Base-by-base conservation (phyloP, 1,284 basidiomycete genomes). In the Coniophora puteana region DNA sequence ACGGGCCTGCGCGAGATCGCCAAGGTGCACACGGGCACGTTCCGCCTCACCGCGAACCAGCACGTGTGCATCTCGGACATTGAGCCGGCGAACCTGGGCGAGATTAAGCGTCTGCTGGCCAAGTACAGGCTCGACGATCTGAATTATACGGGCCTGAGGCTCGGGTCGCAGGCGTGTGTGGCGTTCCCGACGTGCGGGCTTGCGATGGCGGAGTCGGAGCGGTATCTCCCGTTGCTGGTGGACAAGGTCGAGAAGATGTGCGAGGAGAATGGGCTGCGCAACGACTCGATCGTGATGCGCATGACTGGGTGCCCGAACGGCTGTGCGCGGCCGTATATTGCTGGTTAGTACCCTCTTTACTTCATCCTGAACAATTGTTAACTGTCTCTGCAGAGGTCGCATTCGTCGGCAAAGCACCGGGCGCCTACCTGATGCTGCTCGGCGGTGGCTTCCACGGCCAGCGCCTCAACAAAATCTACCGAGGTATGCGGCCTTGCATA, bases 251-350 rank as follows among this genome's bases (percentile, higher is more conserved):
- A 99, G 71, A 82, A 83, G 65, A 87, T 98, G 23, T 92, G 91
- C 58, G 93, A 98, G 61, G 88, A 93, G 59, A 88, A 84, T 52
- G 95, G 95, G 20, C 72, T 99, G 34, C 78, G 92, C 40, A 88
- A 93, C 59, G 93, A 97, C 62, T 86, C 90, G 3, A 94, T 98
- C 51, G 83, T 96, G 43, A 96, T 98, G 92, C 82, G 95, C 45
- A 98, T 98, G 95, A 94, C 92, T 13, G 92, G 93, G 29, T 95
- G 93, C 60, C 93, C 93, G 10, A 95, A 95, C 59, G 93, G 91
- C 40, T 94, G 93, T 60, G 89, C 92, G 8, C 76, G 94, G 46
- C 94, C 95, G n/a, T 98, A 95, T 68, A 71, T 95, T 41, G 95
- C 88, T 41, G 84, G 84, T 83, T 37, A 12, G 78, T 63, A 10